Base-by-base conservation (phyloP, 2,329 filamentous ascomycete genomes). In the Epichloe aotearoae region DNA sequence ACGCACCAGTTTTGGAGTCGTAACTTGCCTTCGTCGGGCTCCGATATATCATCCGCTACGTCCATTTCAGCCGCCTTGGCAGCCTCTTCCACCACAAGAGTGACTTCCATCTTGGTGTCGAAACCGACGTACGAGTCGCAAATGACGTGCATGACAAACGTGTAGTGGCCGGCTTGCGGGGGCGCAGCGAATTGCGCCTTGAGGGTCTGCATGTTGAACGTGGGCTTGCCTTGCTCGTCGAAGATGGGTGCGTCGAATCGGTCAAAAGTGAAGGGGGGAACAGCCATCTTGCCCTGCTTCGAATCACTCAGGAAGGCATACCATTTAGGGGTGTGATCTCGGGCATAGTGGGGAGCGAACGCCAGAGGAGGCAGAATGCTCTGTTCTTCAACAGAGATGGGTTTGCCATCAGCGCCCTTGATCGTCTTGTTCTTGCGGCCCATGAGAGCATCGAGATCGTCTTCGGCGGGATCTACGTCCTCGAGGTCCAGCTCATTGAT, bases 111-210 rank as follows among this genome's bases (percentile, higher is more conserved):
- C 75, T 89, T 93, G 47, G 84, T 86, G 65, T 98, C 94, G 58
- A 96, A 88, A 44, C 93, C 93, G 44, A 98, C 76, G 61, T 98
- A 98, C 63, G 87, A 90, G 69, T 98, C 93, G 63, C 90, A 96
- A 50, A 97, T 76, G 55, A 96, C 74, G 67, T 97, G 85, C 82
- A 97, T 86, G 54, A 89, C 85, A 64, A 98, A 98, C 1, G 86
- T 90, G 71, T 95, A 98, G 66, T 90, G 85, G 44, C 91, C 93
- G 5, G 88, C 80, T 64, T 95, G 87, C 23, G 91, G 89, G 42
- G 93, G 93, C 1, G 93, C 91, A 57, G 91, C 88, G 68, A 98
- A 98, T 66, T 96, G 88, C 66, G 94, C 91, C 75, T 95, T 97
- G 62, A 97, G 75, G 3, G 93, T 98, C 68, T 97, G 90, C 71